Evolutionary conservation across 257 asterid species (phyloP).

Genomic region (Pogostemon cablin): DNA sequence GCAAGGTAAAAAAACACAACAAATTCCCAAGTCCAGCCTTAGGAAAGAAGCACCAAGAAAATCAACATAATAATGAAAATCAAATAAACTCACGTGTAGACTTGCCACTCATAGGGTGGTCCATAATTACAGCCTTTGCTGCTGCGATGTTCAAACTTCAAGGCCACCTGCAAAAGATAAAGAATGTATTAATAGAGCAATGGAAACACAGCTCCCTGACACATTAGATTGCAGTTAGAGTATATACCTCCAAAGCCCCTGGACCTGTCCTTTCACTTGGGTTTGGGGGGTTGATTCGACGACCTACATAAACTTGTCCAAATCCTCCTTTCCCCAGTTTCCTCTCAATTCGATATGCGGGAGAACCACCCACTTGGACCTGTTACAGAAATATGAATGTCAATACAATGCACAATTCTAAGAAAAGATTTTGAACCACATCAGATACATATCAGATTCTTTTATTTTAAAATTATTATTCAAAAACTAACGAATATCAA

Average conservation of each 20-base stretch:
- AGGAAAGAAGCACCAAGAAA: slow-evolving; percentile 1
- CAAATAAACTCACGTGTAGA: slow-evolving; percentile 52
- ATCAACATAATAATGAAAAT: not conserved
- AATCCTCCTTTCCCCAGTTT: slow-evolving; percentile 97
- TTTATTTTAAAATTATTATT: not conserved
- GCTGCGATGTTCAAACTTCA: slow-evolving; percentile 80
- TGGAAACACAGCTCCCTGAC: slow-evolving; percentile 5
- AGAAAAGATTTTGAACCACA: not conserved
- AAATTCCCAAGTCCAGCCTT: slow-evolving; percentile 17
- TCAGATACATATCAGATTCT: not conserved
- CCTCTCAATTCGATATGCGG: slow-evolving; percentile 62
- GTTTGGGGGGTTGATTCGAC: slow-evolving; percentile 63
- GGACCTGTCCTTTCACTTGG: slow-evolving; percentile 81
- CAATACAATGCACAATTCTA: slow-evolving; percentile 18
- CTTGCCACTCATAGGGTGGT: slow-evolving; percentile 91
- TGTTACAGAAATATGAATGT: slow-evolving; percentile 40
- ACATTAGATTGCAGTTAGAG: slow-evolving; percentile 16
- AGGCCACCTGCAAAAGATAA: slow-evolving; percentile 62
- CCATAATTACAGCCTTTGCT: slow-evolving; percentile 90
- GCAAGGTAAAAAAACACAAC: not conserved
- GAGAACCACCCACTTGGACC: slow-evolving; percentile 95
- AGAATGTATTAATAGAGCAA: not conserved
- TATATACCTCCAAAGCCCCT: slow-evolving; percentile 75
- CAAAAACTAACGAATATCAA: slow-evolving; percentile 18
- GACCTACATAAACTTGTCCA: slow-evolving; percentile 95